phyloP scores from a whole-genome alignment of 768 basidiomycete genomes.

The Tricholoma saponaceum region DNA sequence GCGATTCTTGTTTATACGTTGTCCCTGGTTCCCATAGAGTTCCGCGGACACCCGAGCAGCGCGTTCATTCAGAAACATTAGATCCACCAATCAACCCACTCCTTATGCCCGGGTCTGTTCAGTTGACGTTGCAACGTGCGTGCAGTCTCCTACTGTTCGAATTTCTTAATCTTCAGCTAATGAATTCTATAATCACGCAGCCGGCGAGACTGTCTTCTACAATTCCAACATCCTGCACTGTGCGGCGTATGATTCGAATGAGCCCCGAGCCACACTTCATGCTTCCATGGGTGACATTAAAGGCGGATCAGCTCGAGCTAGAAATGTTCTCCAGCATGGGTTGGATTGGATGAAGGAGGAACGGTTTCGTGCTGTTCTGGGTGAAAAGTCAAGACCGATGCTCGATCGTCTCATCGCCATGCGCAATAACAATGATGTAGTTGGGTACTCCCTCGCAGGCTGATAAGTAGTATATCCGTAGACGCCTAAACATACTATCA shows the following conservation, averaged over 20 bases:
- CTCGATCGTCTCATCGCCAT: constrained; percentile 53
- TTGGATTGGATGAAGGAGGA: constrained; percentile 63
- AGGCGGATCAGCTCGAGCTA: constrained; percentile 58
- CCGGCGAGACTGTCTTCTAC: constrained; percentile 77
- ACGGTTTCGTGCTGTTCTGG: constrained; percentile 41
- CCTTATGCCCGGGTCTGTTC: constrained; percentile 67
- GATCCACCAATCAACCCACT: constrained; percentile 54
- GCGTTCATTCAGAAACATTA: constrained; percentile 45
- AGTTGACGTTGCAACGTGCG: constrained; percentile 51
- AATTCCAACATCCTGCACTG: constrained; percentile 78
- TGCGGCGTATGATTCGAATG: constrained; percentile 51
- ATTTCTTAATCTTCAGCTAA: not conserved
- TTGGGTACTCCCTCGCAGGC: constrained; percentile 45
- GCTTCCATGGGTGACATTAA: constrained; percentile 60
- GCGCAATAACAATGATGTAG: constrained; percentile 36
- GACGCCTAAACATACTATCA: too few species aligned
- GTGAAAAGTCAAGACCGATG: constrained; percentile 48
- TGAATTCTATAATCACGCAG: constrained; percentile 25
- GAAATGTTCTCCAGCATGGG: constrained; percentile 75
- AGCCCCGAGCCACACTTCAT: constrained; percentile 62
- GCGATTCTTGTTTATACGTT: constrained; percentile 65
- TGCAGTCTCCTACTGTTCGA: not conserved
- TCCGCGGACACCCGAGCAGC: constrained; percentile 55
- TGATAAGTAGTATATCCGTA: too few species aligned
- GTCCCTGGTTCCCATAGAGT: constrained; percentile 65